Conservation (phyloP, 2,329 filamentous ascomycete species). For the Reticulascus tulasneorum region DNA sequence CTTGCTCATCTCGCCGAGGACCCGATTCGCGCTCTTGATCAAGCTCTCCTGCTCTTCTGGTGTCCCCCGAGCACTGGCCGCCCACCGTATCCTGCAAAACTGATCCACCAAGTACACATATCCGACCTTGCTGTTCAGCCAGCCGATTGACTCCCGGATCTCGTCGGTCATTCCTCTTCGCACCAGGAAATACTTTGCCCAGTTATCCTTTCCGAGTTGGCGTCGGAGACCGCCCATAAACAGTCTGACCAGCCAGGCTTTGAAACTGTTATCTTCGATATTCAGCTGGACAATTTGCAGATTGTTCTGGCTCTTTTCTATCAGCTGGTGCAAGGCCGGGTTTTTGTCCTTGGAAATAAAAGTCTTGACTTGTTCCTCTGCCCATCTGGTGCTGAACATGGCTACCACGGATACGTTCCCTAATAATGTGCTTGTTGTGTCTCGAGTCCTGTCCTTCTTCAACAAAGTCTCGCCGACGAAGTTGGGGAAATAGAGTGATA, state of each 20-base stretch:
- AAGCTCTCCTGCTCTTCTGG: conserved; percentile 64
- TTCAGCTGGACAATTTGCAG: conserved; percentile 81
- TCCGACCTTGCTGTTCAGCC: conserved; percentile 87
- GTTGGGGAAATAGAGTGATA: conserved; percentile 91
- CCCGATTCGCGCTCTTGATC: conserved; percentile 57
- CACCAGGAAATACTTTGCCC: conserved; percentile 60
- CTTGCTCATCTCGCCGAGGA: conserved; percentile 56
- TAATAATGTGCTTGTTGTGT: conserved; percentile 72
- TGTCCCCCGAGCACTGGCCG: conserved; percentile 70
- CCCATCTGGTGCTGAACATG: conserved; percentile 82
- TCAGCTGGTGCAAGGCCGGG: conserved; percentile 60
- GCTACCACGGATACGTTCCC: conserved; percentile 75
- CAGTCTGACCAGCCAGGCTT: conserved; percentile 53
- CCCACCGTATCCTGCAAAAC: conserved; percentile 89
- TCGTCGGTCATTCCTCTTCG: conserved; percentile 54
- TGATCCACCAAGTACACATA: conserved; percentile 90
- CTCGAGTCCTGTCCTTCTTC: conserved; percentile 46
- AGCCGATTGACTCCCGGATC: conserved; percentile 58
- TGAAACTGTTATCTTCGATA: conserved; percentile 74
- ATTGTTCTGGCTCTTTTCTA: conserved; percentile 49
- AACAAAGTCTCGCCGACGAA: conserved; percentile 74
- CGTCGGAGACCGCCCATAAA: conserved; percentile 52
- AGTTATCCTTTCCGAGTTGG: conserved; percentile 46
- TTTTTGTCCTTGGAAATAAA: conserved; percentile 67
- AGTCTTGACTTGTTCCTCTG: conserved; percentile 70